Base-by-base conservation (phyloP, 225 moss, liverwort and hornwort genomes). In the Pseudisothecium myosuroides region DNA sequence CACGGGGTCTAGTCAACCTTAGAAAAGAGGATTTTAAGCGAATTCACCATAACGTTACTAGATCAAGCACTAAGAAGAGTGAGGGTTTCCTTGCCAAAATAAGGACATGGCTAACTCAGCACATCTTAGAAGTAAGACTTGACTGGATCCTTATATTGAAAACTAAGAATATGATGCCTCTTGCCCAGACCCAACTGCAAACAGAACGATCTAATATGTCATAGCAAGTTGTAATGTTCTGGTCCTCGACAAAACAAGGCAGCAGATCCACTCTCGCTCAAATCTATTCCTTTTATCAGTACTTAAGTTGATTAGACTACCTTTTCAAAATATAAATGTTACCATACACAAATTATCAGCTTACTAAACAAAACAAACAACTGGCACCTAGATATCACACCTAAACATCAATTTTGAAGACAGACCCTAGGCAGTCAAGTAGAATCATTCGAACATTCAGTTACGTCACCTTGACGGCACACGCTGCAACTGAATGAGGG, bases 381-480 rank as follows among this genome's bases (percentile, higher is more conserved):
- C 41, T 65, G 45, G 67, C 87, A 76, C 79, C 41, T 66, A 59
- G 49, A 81, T 45, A 29, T 31, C 54, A 83, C 64, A 82, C 54
- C 89, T 82, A 81, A 32, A 61, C 43, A 83, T 72, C 88, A 86
- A 39, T 31, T 72, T 80, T 87, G 58, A 83, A 58, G 50, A 87
- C 23, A 82, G 79, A 72, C 83, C 82, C 88, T 86, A 24, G 45
- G 86, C 37, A 90, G 79, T 79, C 65, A 88, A 78, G 76, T 76
- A 64, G 64, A 88, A 79, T 65, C 86, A 88, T 90, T 78, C 74
- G 80, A 83, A 74, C 88, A 90, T 86, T 90, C 80, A 92, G 83
- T 83, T 43, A 80, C 82, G 39, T 60, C 85, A 71, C 69, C 88
- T 86, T 49, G 79, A 59, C 41, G 26, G 68, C 67, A 80, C 83